These are phyloP conservation scores for Tuber calosporum DNA, from an alignment of 495 filamentous ascomycete species.

Conservation along the genomic window DNA sequence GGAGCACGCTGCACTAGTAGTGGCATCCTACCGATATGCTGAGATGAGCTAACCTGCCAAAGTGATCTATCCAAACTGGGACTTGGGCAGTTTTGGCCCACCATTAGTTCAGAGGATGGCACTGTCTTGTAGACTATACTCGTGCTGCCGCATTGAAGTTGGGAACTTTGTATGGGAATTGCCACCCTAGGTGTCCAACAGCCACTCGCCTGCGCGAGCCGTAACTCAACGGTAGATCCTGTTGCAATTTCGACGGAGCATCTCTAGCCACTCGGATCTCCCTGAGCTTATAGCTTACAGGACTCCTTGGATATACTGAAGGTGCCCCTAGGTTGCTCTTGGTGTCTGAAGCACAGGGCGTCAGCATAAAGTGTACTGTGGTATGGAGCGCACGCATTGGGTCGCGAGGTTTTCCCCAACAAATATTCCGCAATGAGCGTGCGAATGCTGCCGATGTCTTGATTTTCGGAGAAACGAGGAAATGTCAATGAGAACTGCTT, in stretches of 20 bases:
- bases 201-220: too few species aligned
- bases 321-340: neutral
- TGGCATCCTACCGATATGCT: too few species aligned
- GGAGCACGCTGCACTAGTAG: too few species aligned
- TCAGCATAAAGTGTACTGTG: neutral
- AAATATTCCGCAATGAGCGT: neutral
- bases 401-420: neutral
- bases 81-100: too few species aligned
- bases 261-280: neutral
- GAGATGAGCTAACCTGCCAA: too few species aligned
- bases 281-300: neutral
- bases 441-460: neutral
- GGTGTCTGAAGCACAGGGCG: neutral
- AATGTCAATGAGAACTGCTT: neutral
- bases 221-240: too few species aligned
- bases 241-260: neutral
- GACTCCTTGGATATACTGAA: neutral
- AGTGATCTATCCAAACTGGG: too few species aligned
- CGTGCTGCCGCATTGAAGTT: too few species aligned
- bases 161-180: too few species aligned
- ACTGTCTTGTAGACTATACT: too few species aligned
- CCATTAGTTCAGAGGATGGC: too few species aligned
- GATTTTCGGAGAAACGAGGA: neutral
- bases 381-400: neutral
- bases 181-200: too few species aligned